A percentile compares a stretch with the other conserved stretches of the same genome.
phyloP scores from a whole-genome alignment of 2,329 filamentous ascomycete species.

The Aspergillus melleus region DNA sequence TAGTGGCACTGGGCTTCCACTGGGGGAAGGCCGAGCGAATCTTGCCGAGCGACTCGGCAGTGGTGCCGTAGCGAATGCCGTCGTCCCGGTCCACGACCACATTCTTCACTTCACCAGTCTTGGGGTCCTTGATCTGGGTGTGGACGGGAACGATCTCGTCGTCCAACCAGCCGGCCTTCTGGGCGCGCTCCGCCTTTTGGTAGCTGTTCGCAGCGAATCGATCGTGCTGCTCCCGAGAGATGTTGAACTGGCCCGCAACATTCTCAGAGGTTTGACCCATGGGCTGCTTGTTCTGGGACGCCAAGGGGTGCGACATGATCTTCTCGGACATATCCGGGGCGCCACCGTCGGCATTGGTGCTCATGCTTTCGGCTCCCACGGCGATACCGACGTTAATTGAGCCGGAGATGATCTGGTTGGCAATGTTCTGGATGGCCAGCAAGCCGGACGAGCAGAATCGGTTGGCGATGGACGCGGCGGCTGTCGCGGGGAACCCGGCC shows the following conservation, averaged over 20 bases:
- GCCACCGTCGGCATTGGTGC: slow-evolving; percentile 74
- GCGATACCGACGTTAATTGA: slow-evolving; percentile 93
- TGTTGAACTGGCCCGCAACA: slow-evolving; percentile 77
- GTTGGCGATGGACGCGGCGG: slow-evolving; percentile 80
- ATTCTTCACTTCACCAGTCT: slow-evolving; percentile 77
- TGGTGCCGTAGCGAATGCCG: slow-evolving; percentile 79
- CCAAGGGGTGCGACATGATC: slow-evolving; percentile 71
- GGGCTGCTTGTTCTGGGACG: slow-evolving; percentile 87
- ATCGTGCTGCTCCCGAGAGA: slow-evolving; percentile 72
- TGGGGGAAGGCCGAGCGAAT: slow-evolving; percentile 84
- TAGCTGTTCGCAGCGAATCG: slow-evolving; percentile 82
- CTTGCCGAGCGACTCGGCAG: slow-evolving; percentile 77
- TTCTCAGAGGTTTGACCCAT: slow-evolving; percentile 93
- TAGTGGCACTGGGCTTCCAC: slow-evolving; percentile 72
- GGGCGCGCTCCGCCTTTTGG: slow-evolving; percentile 79
- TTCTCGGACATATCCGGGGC: slow-evolving; percentile 82
- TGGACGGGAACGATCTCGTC: slow-evolving; percentile 83
- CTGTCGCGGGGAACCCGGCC: slow-evolving; percentile 78
- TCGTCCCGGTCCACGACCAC: slow-evolving; percentile 80
- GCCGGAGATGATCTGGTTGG: slow-evolving; percentile 82
- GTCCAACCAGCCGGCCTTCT: slow-evolving; percentile 79
- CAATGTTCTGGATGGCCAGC: slow-evolving; percentile 85
- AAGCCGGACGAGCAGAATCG: slow-evolving; percentile 88
- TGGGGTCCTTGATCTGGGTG: slow-evolving; percentile 81
- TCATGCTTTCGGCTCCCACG: slow-evolving; percentile 93